Evolutionary conservation across 345 rosid species (phyloP).

Genomic region (Hibiscus syriacus): DNA sequence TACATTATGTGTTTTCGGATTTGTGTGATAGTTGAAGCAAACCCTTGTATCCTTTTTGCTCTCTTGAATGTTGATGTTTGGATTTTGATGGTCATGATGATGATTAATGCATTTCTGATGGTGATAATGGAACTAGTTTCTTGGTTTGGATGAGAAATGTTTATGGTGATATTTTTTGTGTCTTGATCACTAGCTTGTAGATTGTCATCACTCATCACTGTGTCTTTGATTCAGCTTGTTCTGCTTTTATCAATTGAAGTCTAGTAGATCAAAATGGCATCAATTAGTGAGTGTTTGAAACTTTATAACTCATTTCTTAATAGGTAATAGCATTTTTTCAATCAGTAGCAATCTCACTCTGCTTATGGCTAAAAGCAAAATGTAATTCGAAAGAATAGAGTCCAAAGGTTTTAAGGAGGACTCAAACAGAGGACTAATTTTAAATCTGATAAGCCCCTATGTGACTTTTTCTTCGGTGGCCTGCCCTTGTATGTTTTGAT

Average conservation of each 20-base stretch:
- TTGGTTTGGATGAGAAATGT: neutral
- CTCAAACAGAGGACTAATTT: neutral
- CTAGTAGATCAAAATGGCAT: constrained; percentile 1
- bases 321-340: neutral
- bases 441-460: neutral
- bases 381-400: neutral
- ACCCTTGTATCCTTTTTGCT: neutral
- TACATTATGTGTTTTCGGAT: neutral
- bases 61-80: no score
- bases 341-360: neutral
- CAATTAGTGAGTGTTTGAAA: neutral
- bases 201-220: neutral
- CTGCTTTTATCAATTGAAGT: neutral
- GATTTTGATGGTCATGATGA: no score
- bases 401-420: neutral
- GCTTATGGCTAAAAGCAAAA: neutral
- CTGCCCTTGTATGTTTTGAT: neutral
- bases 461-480: neutral
- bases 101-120: neutral
- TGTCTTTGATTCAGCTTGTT: neutral
- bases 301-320: neutral
- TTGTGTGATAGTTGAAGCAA: neutral
- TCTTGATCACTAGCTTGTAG: neutral
- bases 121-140: neutral
- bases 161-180: neutral